Evolutionary conservation across 257 asterid genomes (phyloP), one percentile per base, ranked within the genome.

Genomic region (Coffea eugenioides): DNA sequence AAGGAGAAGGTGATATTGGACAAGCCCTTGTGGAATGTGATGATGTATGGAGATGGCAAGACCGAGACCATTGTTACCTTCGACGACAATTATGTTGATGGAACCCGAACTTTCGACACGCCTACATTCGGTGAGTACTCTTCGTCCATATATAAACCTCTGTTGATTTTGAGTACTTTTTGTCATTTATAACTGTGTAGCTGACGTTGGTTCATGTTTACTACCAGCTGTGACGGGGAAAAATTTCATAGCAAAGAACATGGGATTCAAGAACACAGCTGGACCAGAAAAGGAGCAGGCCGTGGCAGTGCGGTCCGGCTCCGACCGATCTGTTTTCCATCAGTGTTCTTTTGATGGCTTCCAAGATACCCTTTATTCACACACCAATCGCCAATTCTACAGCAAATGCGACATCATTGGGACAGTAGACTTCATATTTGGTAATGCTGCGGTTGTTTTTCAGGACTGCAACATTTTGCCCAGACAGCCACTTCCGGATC

Each of bases 351-450:
- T 94, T 67, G 87, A 91, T 3, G 97, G 85, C 0, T 92, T 79
- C 74, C 97, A 94, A 25, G 98, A 94, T 89, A 94, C 97, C 0
- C 97, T 94, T 57, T 94, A 94, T 69, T 80, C 97, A 1, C 95
- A 94, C 86, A 89, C 95, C 39, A 90, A 90, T 56, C 92, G 98
- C 1, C 98, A 94, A 27, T 92, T 94, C 84, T 94, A 92, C 69
- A 87, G 97, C 0, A 89, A 92, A 0, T 94, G 97, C 69, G 83
- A 90, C 77, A 72, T 94, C 73, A 90, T 89, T 0, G 98, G 98
- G 21, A 92, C 98, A 2, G 31, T 94, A 41, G 97, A 94, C 82
- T 92, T 94, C 89, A 90, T 94, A 14, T 94, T 94, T 71, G 98
- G 98, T 4, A 88, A 91, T 75, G 84, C 93, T 0, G 93, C 94